Base-by-base conservation (phyloP, 768 basidiomycete species). In the Tricholoma matsutake region DNA sequence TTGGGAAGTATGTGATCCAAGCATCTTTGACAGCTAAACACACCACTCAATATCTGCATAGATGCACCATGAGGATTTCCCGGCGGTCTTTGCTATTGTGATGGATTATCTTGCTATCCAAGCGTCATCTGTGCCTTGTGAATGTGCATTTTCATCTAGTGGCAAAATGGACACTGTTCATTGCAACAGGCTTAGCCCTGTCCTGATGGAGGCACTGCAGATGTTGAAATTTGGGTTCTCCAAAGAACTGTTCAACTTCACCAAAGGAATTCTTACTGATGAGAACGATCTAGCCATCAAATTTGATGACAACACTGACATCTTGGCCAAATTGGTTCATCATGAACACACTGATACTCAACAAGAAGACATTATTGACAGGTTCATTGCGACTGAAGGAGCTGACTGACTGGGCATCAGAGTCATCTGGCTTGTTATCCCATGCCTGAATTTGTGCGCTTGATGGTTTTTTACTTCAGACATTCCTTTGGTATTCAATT, bases 121-220 rank as follows among this genome's bases (percentile, higher is more conserved):
- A 53, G 67, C 63, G 9, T 66, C 65, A 0, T 57, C 65, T 13
- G 63, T 68, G 7, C 67, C 67, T 9, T 63, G 52, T 31, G 64
- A 68, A 61, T 52, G 63, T 9, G 61, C 63, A 2, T 68, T 68
- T 47, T 68, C 64, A n/a, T 68, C 64, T 6, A 60, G 57, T 28
- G 53, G 45, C 4, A 59, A 64, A 37, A 67, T 65, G 9, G 60
- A 63, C 29, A 63, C 63, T 18, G 43, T 31, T 8, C 39, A 54
- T 7, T 41, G 64, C 6, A 67, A 65, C 39, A 55, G 60, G 5
- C 57, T 68, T 28, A 47, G 31, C 16, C 64, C 68, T 3, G n/a
- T 34, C 6, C 37, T 67, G 4, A 68, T 68, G 66, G 67, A 68
- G 52, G 61, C 62, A 5, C 54, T 68, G 1, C 66, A 68, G 35